Evolutionary conservation across 23 red algal genomes (phyloP).

Genomic region (Chondrus crispus): DNA sequence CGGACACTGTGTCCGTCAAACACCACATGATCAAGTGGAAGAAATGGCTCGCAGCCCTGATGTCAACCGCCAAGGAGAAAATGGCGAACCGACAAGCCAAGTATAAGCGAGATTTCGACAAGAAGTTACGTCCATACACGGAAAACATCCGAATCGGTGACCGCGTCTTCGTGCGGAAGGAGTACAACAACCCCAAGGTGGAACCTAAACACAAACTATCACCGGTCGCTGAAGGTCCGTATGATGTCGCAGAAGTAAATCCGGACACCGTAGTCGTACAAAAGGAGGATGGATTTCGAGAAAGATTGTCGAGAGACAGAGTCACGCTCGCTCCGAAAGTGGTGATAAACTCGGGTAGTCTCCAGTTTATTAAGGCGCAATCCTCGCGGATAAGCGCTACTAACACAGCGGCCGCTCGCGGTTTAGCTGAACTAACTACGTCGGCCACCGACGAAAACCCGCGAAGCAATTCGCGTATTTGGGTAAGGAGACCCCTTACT

Average conservation of each 20-base stretch:
- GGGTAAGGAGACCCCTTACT: too few species aligned
- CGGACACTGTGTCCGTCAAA: background rate
- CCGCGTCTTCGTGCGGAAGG: background rate
- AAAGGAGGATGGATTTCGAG: background rate
- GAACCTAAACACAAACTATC: background rate
- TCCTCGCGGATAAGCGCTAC: too few species aligned
- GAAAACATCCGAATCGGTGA: background rate
- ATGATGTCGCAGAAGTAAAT: background rate
- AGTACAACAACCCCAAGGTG: background rate
- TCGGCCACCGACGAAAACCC: too few species aligned
- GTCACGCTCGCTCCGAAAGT: too few species aligned
- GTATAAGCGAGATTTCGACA: conserved; percentile 14
- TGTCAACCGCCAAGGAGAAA: background rate
- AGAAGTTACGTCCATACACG: background rate
- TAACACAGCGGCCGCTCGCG: too few species aligned
- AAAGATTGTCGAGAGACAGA: too few species aligned
- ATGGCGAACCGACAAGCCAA: background rate
- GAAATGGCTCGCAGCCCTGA: background rate
- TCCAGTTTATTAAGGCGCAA: too few species aligned
- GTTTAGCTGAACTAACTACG: too few species aligned
- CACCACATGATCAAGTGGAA: background rate
- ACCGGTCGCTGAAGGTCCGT: background rate
- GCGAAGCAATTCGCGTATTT: too few species aligned
- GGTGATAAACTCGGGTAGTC: too few species aligned
- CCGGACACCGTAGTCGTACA: background rate